Base-by-base conservation (phyloP, 2,329 filamentous ascomycete genomes). In the Thelonectria rubi region DNA sequence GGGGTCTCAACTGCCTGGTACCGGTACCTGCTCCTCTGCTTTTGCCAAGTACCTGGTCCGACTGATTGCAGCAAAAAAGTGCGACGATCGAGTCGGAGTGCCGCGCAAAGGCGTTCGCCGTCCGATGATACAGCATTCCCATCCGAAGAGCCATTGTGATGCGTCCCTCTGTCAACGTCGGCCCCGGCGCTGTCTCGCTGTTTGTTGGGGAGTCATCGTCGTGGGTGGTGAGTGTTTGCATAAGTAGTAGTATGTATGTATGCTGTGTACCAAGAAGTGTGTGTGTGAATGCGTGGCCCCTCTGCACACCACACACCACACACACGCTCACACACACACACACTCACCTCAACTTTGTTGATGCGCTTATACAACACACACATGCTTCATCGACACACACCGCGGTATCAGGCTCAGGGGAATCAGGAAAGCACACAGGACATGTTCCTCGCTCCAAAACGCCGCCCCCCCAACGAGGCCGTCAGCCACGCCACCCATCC, bases 341-440 rank as follows among this genome's bases (percentile, higher is more conserved):
- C 20, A 61, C 42, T 42, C 18, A 42, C 46, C 32, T 34, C 24
- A 7, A 24, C 24, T 24, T 24, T 24, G 24, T 34, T 34, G 32
- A 34, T 14, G 32, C 32, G 32, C 32, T 34, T 14, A 34, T 34
- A 7, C 5, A 7, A 34, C 32, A 34, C 32, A 34, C 14, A 34
- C 32, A 3, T 34, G 14, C 32, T 34, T 12, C 32, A 34, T 34
- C 32, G 32, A 51, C 55, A 46, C 21, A 60, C 39, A 10, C 30
- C 45, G 12, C 39, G 30, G 55, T 55, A 62, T 64, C 52, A 70
- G 58, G 24, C 66, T 66, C 64, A 66, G 66, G 64, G 62, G 57
- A 63, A 65, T 37, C 42, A 52, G 45, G 20, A 64, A 63, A 58
- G 51, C 54, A 55, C 58, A 52, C 53, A 63, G 54, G 47, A 63